Percentiles rank a stretch among this genome's conserved stretches.
phyloP scores from a whole-genome alignment of 1,139 yeast genomes.

The Meyerozyma guilliermondii region DNA sequence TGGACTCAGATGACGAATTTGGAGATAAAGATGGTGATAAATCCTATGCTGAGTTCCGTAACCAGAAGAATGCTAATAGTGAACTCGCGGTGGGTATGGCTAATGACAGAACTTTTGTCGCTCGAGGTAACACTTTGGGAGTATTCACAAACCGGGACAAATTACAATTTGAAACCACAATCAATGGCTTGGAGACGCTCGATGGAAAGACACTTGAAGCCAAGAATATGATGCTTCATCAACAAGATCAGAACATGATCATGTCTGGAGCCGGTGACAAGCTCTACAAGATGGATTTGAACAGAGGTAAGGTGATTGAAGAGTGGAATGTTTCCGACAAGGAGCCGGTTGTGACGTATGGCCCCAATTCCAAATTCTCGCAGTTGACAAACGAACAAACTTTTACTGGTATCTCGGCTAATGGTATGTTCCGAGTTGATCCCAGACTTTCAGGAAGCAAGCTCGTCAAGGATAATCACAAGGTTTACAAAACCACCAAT shows the following conservation, averaged over 20 bases:
- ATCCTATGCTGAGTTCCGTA: neutral
- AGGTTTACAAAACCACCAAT: slow-evolving; percentile 48
- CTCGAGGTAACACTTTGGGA: slow-evolving; percentile 75
- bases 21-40: slow-evolving; percentile 2
- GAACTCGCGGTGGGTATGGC: slow-evolving; percentile 66
- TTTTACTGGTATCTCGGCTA: slow-evolving; percentile 61
- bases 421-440: slow-evolving; percentile 68
- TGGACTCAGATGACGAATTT: slow-evolving; percentile 7
- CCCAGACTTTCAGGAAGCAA: slow-evolving; percentile 59
- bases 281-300: slow-evolving; percentile 72
- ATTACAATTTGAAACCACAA: slow-evolving; percentile 62
- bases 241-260: slow-evolving; percentile 64
- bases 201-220: slow-evolving; percentile 58
- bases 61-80: slow-evolving; percentile 30
- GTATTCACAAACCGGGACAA: slow-evolving; percentile 61
- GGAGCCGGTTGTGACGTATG: slow-evolving; percentile 49
- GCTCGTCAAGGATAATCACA: slow-evolving; percentile 44
- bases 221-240: slow-evolving; percentile 65
- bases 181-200: slow-evolving; percentile 51
- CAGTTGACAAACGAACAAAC: slow-evolving; percentile 73
- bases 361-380: slow-evolving; percentile 66
- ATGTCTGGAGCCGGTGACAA: slow-evolving; percentile 50
- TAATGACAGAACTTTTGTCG: slow-evolving; percentile 71
- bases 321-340: slow-evolving; percentile 60
- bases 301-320: slow-evolving; percentile 73